These are phyloP conservation scores for Prunus padus DNA, from an alignment of 306 rosid genomes.

Conservation along the genomic window DNA sequence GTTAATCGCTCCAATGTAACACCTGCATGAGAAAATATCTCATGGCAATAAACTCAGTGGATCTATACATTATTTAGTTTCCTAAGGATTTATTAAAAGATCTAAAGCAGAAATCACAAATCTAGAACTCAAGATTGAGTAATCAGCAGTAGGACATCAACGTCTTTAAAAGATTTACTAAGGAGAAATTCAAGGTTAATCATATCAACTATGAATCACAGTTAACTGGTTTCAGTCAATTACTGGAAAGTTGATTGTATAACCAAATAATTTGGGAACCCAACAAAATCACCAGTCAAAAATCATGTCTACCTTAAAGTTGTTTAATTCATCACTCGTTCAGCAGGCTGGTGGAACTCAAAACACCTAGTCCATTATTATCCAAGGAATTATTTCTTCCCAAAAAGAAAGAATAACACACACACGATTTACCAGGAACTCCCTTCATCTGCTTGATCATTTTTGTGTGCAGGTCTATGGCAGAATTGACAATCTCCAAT, in stretches of 20 bases:
- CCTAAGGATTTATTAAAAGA: not conserved
- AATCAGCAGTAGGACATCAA: not conserved
- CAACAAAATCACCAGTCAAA: not conserved
- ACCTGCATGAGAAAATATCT: conserved; percentile 46
- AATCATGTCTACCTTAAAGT: not conserved
- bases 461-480: conserved; percentile 70
- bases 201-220: not conserved
- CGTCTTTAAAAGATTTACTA: no score
- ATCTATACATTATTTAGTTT: not conserved
- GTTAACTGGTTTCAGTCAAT: not conserved
- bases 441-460: conserved; percentile 99
- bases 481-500: conserved; percentile 75
- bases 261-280: not conserved
- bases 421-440: conserved; percentile 75
- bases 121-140: not conserved
- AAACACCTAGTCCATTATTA: not conserved
- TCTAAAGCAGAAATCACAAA: not conserved
- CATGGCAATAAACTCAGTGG: conserved; percentile 1
- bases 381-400: not conserved
- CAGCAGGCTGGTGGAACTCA: not conserved
- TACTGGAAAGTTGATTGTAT: not conserved
- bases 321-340: not conserved
- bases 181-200: not conserved
- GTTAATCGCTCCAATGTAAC: conserved; percentile 81
- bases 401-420: not conserved